Evolutionary conservation across 1,284 basidiomycete genomes (phyloP), one percentile per base, ranked within the genome.

Genomic region (Tilletia walkeri): DNA sequence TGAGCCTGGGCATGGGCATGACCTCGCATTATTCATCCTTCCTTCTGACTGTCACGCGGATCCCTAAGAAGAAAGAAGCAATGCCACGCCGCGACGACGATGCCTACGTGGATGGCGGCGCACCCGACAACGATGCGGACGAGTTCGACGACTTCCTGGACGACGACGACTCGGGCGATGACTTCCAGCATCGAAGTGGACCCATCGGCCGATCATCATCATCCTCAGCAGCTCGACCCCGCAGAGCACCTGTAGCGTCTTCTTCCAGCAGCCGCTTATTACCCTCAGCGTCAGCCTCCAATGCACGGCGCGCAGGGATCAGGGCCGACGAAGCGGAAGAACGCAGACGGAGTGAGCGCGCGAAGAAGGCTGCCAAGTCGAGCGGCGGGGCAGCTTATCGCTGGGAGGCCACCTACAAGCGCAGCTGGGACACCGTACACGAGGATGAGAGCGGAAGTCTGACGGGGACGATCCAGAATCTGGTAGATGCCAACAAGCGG

Each of bases 351-450:
- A 24, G 65, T n/a, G 63, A 41, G 16, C 39, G 47, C 24, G 65
- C 45, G 65, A 69, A 70, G 61, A 66, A 74, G 67, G 68, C 74
- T 38, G 69, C 67, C 3, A 77, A 76, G 61, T 68, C 71, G 5
- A 76, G 76, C 56, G 78, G 79, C 65, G 75, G 77, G 38, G 59
- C 59, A n/a, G 38, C 59, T 16, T 95, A 95, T 79, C 93, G 94
- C 39, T 98, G 95, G 95, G 95, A 98, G 84, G 95, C 92, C 0
- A 91, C 92, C 7, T 97, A 95, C 83, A 90, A 93, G 66, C 90
- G 94, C 59, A 92, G 92, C 65, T 99, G 95, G 95, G 96, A 99
- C 78, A 92, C 91, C 2, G 93, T 99, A 0, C 91, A 94, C 80
- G 96, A 99, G 84, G 95, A 99, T 84, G 95, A 95, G 80, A 88